A percentile compares a stretch with the other conserved stretches of the same genome.
These are phyloP conservation scores for Boletus patriciae DNA, from an alignment of 768 basidiomycete species.

Conservation along the genomic window DNA sequence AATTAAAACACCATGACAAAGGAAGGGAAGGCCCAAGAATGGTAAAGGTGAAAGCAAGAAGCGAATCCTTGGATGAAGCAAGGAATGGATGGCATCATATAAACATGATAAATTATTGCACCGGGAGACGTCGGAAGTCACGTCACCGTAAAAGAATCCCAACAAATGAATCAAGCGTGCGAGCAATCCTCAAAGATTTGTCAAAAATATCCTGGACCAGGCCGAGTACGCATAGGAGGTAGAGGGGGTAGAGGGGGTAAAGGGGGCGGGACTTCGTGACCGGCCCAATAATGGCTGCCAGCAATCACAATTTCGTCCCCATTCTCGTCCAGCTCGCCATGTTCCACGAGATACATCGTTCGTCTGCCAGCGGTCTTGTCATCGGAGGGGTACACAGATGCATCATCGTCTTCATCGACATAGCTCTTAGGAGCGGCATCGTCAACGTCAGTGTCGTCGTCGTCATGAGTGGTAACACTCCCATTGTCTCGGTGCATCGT, in stretches of 20 bases:
- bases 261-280: slow-evolving; percentile 18
- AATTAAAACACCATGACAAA: slow-evolving; percentile 5
- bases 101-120: slow-evolving; percentile 33
- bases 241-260: slow-evolving; percentile 22
- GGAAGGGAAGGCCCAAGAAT: slow-evolving; percentile 14
- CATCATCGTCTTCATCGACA: slow-evolving; percentile 29
- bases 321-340: slow-evolving; percentile 25
- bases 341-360: slow-evolving; percentile 35
- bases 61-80: slow-evolving; percentile 3
- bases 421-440: slow-evolving; percentile 9
- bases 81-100: slow-evolving; percentile 19
- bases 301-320: slow-evolving; percentile 21
- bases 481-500: slow-evolving; percentile 16
- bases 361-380: slow-evolving; percentile 36
- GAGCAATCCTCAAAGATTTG: neutral
- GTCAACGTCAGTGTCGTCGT: slow-evolving; percentile 24
- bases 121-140: neutral
- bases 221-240: slow-evolving; percentile 15
- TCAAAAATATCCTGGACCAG: slow-evolving; percentile 33
- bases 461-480: slow-evolving; percentile 23
- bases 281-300: slow-evolving; percentile 24
- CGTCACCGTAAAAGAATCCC: slow-evolving; percentile 3
- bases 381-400: slow-evolving; percentile 30
- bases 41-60: slow-evolving; percentile 7
- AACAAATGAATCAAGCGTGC: slow-evolving; percentile 6